Evolutionary conservation across 106 monocot genomes (phyloP), one percentile per base, ranked within the genome.

Genomic region (Acorus calamus): DNA sequence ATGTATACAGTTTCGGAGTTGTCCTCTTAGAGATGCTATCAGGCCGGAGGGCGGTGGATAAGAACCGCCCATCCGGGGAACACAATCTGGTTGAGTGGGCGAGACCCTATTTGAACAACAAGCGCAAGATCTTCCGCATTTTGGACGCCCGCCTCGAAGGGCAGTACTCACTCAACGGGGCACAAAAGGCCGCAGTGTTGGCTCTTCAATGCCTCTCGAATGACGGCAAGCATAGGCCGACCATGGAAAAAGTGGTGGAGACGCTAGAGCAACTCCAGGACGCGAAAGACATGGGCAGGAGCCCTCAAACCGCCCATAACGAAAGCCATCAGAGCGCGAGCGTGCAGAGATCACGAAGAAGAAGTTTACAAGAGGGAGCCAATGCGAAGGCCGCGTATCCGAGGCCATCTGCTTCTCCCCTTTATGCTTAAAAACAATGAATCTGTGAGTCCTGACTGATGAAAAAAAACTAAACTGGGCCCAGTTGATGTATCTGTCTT

Each of bases 21-120:
- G 93, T 93, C 52, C 86, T 93, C 6, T 73, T 93, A 10, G 93
- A 93, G 52, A 77, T 93, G 89, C 42, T 93, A 57, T 86, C 93
- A 0, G 93, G 89, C 1, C 73, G 77, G 41, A 80, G 93, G 1
- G 83, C 85, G 4, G 43, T 93, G 0, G 93, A 93, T 86, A 86
- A 83, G 56, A 93, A 89, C 61, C 83, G 83, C 6, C 93, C 93
- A 3, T 50, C 74, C 1, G 86, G 89, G 5, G 83, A 93, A 44
- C 86, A 81, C 64, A 93, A 89, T 66, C 86, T 93, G 7, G 93
- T 93, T 4, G 93, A 89, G 42, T 93, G 89, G 93, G 85, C 89
- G 7, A 82, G 71, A 57, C 93, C 93, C 7, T 86, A 77, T 14
- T 78, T 93, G 14, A 46, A 61, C 41, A 77, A 49, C 75, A 93